phyloP scores from a whole-genome alignment of 495 filamentous ascomycete genomes.

The Aspergillus carlsbadensis region DNA sequence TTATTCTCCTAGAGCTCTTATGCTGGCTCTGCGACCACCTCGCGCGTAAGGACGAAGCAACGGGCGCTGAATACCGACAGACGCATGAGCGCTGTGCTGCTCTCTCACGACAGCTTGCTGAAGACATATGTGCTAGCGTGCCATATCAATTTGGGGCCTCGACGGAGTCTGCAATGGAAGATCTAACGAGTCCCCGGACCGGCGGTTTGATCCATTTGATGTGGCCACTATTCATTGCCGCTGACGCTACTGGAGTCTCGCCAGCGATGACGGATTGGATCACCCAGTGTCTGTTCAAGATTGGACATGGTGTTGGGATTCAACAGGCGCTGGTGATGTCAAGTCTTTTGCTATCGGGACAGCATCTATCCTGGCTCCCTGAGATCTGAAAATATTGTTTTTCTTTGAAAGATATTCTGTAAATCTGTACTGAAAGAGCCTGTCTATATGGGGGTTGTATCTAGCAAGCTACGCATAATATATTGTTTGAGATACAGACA shows the following conservation, averaged over 20 bases:
- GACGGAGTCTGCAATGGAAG: background rate
- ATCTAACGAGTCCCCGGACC: background rate
- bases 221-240: slow-evolving; percentile 12
- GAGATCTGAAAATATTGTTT: no score
- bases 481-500: no score
- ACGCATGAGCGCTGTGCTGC: background rate
- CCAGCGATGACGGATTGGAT: slow-evolving; percentile 5
- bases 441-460: no score
- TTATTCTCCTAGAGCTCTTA: slow-evolving; percentile 6
- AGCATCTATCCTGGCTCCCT: slow-evolving; percentile 4
- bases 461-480: no score
- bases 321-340: slow-evolving; percentile 10
- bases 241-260: background rate
- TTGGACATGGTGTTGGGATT: slow-evolving; percentile 7
- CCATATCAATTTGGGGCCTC: slow-evolving; percentile 2
- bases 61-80: background rate
- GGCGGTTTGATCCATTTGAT: slow-evolving; percentile 1
- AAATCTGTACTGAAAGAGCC: no score
- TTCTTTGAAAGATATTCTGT: no score
- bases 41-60: background rate
- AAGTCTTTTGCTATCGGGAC: background rate
- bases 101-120: background rate
- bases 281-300: slow-evolving; percentile 1
- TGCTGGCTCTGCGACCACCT: slow-evolving; percentile 1
- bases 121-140: slow-evolving; percentile 9